Conservation (phyloP, 2,329 filamentous ascomycete genomes). For the Phialophora macrospora region DNA sequence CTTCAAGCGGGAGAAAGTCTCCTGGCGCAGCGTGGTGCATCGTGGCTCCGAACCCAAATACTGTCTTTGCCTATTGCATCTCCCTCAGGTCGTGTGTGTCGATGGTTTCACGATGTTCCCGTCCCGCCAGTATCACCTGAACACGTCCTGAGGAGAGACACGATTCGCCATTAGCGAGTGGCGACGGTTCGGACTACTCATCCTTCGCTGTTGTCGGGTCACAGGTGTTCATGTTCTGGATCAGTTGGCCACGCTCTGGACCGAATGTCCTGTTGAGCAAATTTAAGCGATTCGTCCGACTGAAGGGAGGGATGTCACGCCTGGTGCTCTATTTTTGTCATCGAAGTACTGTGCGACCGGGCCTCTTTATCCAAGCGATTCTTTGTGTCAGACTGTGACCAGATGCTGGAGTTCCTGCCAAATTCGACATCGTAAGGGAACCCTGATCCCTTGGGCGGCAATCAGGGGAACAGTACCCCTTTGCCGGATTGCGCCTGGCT, state of each 20-base stretch:
- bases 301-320: neutral
- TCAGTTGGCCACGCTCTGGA: neutral
- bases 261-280: neutral
- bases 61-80: neutral
- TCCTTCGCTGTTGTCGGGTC: neutral
- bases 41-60: neutral
- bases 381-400: neutral
- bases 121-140: neutral
- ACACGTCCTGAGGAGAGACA: neutral
- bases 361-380: neutral
- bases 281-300: neutral
- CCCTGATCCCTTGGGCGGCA: neutral
- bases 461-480: neutral
- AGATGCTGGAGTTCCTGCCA: neutral
- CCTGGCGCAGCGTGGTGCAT: neutral
- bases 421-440: neutral
- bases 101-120: neutral
- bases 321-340: constrained; percentile 3
- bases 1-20: neutral
- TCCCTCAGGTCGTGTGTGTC: neutral
- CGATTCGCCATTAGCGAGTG: constrained; percentile 6
- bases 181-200: neutral
- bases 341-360: neutral
- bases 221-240: neutral
- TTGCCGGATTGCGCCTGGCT: neutral